Base-by-base conservation (phyloP, 306 rosid genomes). In the Notholithocarpus densiflorus region DNA sequence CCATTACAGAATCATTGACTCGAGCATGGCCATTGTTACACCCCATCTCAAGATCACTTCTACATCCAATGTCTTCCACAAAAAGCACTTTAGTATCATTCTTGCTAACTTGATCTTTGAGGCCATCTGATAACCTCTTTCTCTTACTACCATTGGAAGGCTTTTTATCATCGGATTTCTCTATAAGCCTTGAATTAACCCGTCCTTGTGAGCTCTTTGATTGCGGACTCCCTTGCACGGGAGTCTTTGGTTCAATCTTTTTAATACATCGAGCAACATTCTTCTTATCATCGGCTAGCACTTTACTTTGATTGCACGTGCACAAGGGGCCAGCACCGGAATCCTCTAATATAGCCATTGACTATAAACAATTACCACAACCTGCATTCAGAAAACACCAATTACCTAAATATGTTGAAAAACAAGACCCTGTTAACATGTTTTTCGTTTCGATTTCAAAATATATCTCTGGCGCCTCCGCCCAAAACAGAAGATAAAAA, bases 161-260 rank as follows among this genome's bases (percentile, higher is more conserved):
- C 66, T 62, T 74, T 13, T 82, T 48, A 15, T 82, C 79, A 6
- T 64, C 79, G 4, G 82, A 82, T 23, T 66, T 52, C 24, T 77
- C 73, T 27, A 56, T 71, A 66, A 86, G 82, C 27, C 84, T 79
- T 0, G 52, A 68, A 68, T 81, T 86, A 51, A 60, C 29, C 60
- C 84, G 74, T 48, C 72, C 78, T 40, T 64, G 70, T 18, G 32
- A 64, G 18, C 6, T 29, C 31, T 27, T n/a, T 1, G 3, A n/a
- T 64, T 14, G 18, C 1, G 40, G 70, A 21, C 70, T 29, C 31
- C 27, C 15, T 59, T 18, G 31, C 31, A 59, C 5, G 26, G 62
- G 13, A n/a, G 40, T 27, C 40, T 27, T 62, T 31, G 45, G 68
- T 24, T 61, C 68, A 1, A 64, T 64, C n/a, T 7, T 64, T 64